A percentile compares a stretch with the other conserved stretches of the same genome.
Evolutionary conservation across 352 stramenopile genomes (phyloP).

Genomic region (Phytopythium vexans): DNA sequence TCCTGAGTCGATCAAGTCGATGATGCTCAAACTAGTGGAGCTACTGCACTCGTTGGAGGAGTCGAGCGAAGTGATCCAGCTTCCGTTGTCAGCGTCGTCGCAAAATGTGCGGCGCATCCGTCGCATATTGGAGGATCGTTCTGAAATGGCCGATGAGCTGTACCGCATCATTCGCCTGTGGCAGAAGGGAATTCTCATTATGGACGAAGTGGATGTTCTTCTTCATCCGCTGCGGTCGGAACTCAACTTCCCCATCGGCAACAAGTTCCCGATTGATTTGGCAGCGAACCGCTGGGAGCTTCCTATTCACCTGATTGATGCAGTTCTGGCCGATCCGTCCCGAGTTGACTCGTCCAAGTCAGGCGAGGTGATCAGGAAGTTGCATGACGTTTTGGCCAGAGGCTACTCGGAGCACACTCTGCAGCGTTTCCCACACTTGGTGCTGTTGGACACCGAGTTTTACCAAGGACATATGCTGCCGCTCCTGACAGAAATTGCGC

Average conservation of each 20-base stretch:
- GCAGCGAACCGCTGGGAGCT: constrained; percentile 90
- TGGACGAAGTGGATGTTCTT: constrained; percentile 93
- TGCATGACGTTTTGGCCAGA: constrained; percentile 90
- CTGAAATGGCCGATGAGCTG: constrained; percentile 90
- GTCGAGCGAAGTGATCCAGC: constrained; percentile 65
- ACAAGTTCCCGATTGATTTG: constrained; percentile 90
- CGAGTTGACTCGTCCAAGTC: neutral
- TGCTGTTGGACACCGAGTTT: constrained; percentile 96
- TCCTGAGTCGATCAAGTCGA: constrained; percentile 98
- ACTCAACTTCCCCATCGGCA: constrained; percentile 90
- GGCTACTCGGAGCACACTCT: constrained; percentile 93
- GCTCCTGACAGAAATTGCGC: constrained; percentile 87
- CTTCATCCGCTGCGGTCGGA: constrained; percentile 89
- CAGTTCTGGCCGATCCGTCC: constrained; percentile 70
- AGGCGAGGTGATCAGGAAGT: constrained; percentile 32
- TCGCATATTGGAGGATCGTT: constrained; percentile 69
- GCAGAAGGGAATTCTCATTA: constrained; percentile 92
- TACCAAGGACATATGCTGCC: constrained; percentile 94
- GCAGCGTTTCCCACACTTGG: constrained; percentile 96
- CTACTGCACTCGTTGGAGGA: constrained; percentile 89
- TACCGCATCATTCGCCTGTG: constrained; percentile 86
- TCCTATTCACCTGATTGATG: constrained; percentile 93
- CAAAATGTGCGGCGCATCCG: constrained; percentile 73
- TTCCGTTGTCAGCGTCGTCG: constrained; percentile 52
- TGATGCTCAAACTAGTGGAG: constrained; percentile 99